These are phyloP conservation scores for Halenospora varia DNA, from an alignment of 495 filamentous ascomycete species.

Conservation along the genomic window DNA sequence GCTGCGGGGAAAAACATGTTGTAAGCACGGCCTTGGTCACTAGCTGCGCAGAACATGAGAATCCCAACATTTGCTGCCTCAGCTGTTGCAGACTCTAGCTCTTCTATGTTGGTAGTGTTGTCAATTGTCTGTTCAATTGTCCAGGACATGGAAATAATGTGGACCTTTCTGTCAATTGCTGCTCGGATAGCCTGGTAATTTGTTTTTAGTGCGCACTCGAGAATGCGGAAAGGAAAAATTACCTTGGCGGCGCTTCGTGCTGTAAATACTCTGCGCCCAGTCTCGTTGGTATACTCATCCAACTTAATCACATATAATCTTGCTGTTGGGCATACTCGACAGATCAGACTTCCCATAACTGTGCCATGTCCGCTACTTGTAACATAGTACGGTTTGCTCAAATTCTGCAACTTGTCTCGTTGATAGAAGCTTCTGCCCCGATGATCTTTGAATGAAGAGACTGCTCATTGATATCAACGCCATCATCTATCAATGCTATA, in stretches of 20 bases:
- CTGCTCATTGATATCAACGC: slow-evolving; percentile 30
- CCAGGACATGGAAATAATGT: slow-evolving; percentile 34
- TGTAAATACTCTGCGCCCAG: slow-evolving; percentile 22
- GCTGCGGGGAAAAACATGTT: slow-evolving; percentile 3
- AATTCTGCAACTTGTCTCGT: slow-evolving; percentile 19
- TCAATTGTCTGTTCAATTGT: slow-evolving; percentile 13
- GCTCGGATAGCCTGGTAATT: slow-evolving; percentile 25
- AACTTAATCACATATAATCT: slow-evolving; percentile 33
- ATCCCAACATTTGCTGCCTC: slow-evolving; percentile 17
- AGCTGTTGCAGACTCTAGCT: slow-evolving; percentile 16
- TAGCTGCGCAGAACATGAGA: slow-evolving; percentile 29
- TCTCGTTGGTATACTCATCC: slow-evolving; percentile 23
- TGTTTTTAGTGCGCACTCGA: too few relatives aligned
- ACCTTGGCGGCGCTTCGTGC: slow-evolving; percentile 29
- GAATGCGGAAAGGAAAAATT: too few relatives aligned
- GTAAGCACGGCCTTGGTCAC: slow-evolving; percentile 19
- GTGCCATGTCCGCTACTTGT: slow-evolving; percentile 36
- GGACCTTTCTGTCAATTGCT: slow-evolving; percentile 22
- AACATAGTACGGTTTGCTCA: slow-evolving; percentile 28
- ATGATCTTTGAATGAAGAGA: slow-evolving; percentile 15
- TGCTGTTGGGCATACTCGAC: slow-evolving; percentile 30
- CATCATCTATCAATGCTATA: slow-evolving; percentile 42
- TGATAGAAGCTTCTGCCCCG: slow-evolving; percentile 29
- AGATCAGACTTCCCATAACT: slow-evolving; percentile 35
- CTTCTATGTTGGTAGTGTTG: slow-evolving; percentile 4